These are phyloP conservation scores for Oryza longistaminata DNA, from an alignment of 176 grass and related monocot species.

Conservation along the genomic window DNA sequence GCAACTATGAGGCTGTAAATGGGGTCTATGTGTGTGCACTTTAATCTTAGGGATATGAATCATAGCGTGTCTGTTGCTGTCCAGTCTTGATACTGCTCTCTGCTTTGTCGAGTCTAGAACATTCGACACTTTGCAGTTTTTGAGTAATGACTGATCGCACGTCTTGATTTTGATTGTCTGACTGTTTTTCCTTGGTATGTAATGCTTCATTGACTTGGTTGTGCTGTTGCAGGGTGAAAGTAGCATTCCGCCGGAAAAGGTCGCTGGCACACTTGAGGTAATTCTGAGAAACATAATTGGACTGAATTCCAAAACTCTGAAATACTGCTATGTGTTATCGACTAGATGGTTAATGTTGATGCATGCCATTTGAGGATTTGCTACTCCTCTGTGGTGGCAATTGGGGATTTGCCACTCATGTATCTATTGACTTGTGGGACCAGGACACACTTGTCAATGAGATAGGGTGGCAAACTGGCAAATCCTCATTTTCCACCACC, in stretches of 20 bases:
- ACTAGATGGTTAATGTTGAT: neutral
- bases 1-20: no score
- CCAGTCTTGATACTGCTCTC: neutral
- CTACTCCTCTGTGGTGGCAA: neutral
- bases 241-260: conserved; percentile 49
- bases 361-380: neutral
- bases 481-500: neutral
- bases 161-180: neutral
- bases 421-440: neutral
- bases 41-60: neutral
- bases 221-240: conserved; percentile 70
- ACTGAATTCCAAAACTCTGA: neutral
- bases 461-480: neutral
- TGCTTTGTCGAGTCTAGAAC: neutral
- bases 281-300: neutral
- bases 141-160: neutral
- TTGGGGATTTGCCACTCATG: neutral
- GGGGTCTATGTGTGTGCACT: neutral
- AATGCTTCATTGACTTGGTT: neutral
- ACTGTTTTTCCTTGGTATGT: neutral
- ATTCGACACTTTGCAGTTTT: neutral
- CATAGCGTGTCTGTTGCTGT: neutral
- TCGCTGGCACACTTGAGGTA: conserved; percentile 87
- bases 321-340: neutral
- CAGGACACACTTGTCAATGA: neutral